phyloP scores from a whole-genome alignment of 768 basidiomycete species.

The Hericium erinaceus region DNA sequence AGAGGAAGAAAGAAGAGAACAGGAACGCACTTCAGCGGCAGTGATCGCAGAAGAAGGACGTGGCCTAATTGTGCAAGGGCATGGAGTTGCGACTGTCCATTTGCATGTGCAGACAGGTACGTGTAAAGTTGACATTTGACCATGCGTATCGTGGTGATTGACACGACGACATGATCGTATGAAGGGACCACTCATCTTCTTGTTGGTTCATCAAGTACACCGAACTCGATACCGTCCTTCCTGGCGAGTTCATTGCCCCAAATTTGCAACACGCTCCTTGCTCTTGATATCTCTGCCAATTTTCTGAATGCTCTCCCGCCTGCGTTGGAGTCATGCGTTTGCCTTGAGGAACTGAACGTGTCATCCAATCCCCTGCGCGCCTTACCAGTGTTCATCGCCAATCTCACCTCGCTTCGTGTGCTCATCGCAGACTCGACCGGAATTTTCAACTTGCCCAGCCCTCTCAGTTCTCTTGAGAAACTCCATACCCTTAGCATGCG shows the following conservation, averaged over 20 bases:
- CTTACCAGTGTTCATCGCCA: slow-evolving; percentile 83
- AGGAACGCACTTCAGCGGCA: slow-evolving; percentile 68
- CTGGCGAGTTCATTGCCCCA: slow-evolving; percentile 61
- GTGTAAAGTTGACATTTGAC: slow-evolving; percentile 16
- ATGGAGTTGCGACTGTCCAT: slow-evolving; percentile 48
- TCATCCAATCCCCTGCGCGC: slow-evolving; percentile 84
- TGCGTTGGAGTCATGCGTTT: slow-evolving; percentile 67
- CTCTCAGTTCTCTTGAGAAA: slow-evolving; percentile 62
- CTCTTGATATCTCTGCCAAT: slow-evolving; percentile 88
- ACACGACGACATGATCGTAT: not conserved
- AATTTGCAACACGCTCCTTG: slow-evolving; percentile 72
- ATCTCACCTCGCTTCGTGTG: slow-evolving; percentile 70
- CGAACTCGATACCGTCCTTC: slow-evolving; percentile 70
- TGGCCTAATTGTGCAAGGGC: slow-evolving; percentile 72
- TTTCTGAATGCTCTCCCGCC: slow-evolving; percentile 78
- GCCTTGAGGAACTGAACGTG: slow-evolving; percentile 89
- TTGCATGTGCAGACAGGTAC: slow-evolving; percentile 67
- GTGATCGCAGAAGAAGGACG: slow-evolving; percentile 79
- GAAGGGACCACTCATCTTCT: slow-evolving; percentile 91
- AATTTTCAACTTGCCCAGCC: slow-evolving; percentile 64
- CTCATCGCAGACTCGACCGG: slow-evolving; percentile 91
- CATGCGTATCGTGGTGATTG: not conserved
- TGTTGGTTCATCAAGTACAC: slow-evolving; percentile 71
- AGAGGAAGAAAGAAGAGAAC: slow-evolving; percentile 40
- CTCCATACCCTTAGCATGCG: slow-evolving; percentile 87